Percentiles rank a stretch among this genome's conserved stretches.
phyloP scores from a whole-genome alignment of 306 rosid species.

The Cicer cuneatum region DNA sequence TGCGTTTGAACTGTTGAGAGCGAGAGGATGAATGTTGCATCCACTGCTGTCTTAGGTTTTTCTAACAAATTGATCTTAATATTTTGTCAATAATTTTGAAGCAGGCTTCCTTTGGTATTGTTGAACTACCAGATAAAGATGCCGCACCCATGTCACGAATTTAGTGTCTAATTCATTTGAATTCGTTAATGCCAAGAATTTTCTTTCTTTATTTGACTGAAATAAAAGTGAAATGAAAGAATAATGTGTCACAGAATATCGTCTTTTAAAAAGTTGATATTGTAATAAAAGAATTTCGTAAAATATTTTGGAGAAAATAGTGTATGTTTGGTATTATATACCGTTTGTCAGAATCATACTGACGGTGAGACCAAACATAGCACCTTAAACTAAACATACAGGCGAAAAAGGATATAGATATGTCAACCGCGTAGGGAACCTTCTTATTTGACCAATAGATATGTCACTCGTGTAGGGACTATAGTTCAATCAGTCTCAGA shows the following conservation, averaged over 20 bases:
- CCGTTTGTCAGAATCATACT: too few species aligned
- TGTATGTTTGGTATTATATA: too few species aligned
- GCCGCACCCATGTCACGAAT: not conserved
- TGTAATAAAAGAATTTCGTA: too few species aligned
- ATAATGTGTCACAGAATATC: too few species aligned
- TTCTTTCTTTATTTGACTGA: too few species aligned
- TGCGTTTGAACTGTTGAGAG: not conserved
- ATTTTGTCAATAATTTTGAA: constrained; percentile 6
- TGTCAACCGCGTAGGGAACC: not conserved
- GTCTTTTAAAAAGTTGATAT: too few species aligned
- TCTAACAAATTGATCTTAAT: not conserved
- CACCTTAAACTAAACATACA: too few species aligned
- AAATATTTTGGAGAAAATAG: too few species aligned
- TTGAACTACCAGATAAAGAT: not conserved
- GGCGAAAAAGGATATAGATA: not conserved
- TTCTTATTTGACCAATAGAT: not conserved
- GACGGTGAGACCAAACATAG: too few species aligned
- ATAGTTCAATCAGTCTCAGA: not conserved
- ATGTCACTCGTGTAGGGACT: constrained; percentile 2
- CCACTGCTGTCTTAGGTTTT: not conserved
- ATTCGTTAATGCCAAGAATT: constrained; percentile 6
- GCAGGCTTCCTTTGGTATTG: not conserved
- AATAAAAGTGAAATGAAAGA: too few species aligned
- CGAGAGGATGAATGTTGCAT: constrained; percentile 27
- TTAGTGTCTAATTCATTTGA: constrained; percentile 22